phyloP scores from a whole-genome alignment of 306 rosid genomes.

The Vigna unguiculata region DNA sequence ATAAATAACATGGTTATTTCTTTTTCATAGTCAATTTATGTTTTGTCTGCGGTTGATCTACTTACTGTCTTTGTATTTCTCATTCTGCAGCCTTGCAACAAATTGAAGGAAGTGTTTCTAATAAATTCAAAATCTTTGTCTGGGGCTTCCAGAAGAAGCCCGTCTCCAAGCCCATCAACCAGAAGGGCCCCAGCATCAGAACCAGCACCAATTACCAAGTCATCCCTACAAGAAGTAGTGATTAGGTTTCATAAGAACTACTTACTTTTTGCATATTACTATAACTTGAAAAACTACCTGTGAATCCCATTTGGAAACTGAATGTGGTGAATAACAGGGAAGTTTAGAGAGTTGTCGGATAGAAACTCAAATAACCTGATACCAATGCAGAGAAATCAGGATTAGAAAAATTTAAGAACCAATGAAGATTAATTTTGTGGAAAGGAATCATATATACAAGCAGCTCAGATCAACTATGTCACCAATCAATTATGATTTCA shows the following conservation, averaged over 20 bases:
- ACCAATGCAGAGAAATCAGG: conserved; percentile 22
- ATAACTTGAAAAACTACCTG: conserved; percentile 59
- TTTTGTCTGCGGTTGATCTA: conserved; percentile 28
- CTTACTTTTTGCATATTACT: conserved; percentile 15
- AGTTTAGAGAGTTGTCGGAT: conserved; percentile 71
- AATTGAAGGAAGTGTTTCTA: conserved; percentile 92
- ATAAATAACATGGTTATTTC: conserved; percentile 12
- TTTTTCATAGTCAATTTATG: background rate
- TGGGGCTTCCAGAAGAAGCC: conserved; percentile 81
- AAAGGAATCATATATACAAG: conserved; percentile 23
- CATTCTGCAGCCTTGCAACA: conserved; percentile 99
- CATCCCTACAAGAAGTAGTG: conserved; percentile 69
- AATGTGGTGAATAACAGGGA: conserved; percentile 93
- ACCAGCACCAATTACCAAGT: conserved; percentile 93
- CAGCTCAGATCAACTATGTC: conserved; percentile 13
- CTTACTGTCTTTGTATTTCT: conserved; percentile 94
- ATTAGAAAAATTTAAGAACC: conserved; percentile 28
- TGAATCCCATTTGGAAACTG: conserved; percentile 85
- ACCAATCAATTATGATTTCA: conserved; percentile 11
- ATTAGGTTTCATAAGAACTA: conserved; percentile 29
- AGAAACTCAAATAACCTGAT: conserved; percentile 85
- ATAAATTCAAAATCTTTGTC: conserved; percentile 90
- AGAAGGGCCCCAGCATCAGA: conserved; percentile 89
- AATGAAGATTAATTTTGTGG: background rate
- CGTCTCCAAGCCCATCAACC: conserved; percentile 99